Conservation (phyloP, 2,329 filamentous ascomycete genomes). For the Elsinoe arachidis region DNA sequence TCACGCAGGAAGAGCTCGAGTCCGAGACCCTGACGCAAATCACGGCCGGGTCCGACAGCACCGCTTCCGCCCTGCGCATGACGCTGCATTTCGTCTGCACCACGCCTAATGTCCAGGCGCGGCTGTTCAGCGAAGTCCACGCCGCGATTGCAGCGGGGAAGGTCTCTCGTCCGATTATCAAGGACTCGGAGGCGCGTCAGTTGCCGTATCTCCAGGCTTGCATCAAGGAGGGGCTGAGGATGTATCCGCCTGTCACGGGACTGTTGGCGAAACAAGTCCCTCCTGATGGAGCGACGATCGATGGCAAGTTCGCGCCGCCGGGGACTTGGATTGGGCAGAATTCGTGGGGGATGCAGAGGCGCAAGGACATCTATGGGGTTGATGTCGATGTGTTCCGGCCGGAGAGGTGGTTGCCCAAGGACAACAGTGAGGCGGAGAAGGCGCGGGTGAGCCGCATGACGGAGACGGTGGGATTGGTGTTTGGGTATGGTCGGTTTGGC, state of each 20-base stretch:
- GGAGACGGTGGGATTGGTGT: slow-evolving; percentile 29
- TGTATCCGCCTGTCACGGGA: slow-evolving; percentile 37
- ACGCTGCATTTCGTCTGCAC: slow-evolving; percentile 46
- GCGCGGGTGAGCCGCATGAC: slow-evolving; percentile 27
- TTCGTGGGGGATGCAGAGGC: slow-evolving; percentile 31
- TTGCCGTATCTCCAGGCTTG: slow-evolving; percentile 40
- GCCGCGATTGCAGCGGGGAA: slow-evolving; percentile 30
- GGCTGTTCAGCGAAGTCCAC: slow-evolving; percentile 41
- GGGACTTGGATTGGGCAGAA: slow-evolving; percentile 34
- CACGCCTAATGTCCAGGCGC: slow-evolving; percentile 39
- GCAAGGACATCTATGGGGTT: slow-evolving; percentile 29
- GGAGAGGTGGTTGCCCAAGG: slow-evolving; percentile 29
- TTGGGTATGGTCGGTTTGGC: slow-evolving; percentile 30
- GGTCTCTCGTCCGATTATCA: slow-evolving; percentile 39
- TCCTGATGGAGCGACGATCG: slow-evolving; percentile 26
- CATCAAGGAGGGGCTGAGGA: slow-evolving; percentile 39
- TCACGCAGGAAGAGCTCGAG: slow-evolving; percentile 35
- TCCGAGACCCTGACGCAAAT: slow-evolving; percentile 40
- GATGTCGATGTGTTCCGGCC: slow-evolving; percentile 32
- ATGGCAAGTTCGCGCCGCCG: slow-evolving; percentile 29
- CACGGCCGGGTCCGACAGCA: slow-evolving; percentile 51
- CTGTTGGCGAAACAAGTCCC: slow-evolving; percentile 31
- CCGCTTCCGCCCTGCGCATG: slow-evolving; percentile 46
- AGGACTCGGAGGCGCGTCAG: slow-evolving; percentile 36
- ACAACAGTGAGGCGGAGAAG: slow-evolving; percentile 23